Percentiles rank a stretch among this genome's conserved stretches.
phyloP scores from a whole-genome alignment of 2,329 filamentous ascomycete species.

The Aspergillus eucalypticola region DNA sequence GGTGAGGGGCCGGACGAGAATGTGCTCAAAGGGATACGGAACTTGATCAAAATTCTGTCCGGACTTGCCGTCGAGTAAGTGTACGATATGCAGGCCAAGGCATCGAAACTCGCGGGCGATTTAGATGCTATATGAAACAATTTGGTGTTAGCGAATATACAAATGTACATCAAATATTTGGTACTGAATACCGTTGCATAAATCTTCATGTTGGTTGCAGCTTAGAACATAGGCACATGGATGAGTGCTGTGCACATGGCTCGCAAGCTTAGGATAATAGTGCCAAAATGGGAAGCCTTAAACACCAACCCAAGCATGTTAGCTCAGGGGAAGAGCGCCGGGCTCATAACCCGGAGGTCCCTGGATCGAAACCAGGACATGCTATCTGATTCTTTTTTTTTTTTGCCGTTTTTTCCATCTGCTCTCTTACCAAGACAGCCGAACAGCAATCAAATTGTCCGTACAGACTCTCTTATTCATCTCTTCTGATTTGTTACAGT shows the following conservation, averaged over 20 bases:
- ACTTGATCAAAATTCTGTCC: slow-evolving; percentile 69
- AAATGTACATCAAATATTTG: not conserved
- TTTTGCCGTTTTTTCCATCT: not conserved
- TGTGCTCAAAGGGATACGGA: slow-evolving; percentile 70
- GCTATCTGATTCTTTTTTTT: slow-evolving; percentile 11
- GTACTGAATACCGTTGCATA: too few relatives aligned
- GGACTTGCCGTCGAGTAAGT: slow-evolving; percentile 52
- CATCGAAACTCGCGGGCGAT: slow-evolving; percentile 29
- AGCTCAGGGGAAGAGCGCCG: slow-evolving; percentile 49
- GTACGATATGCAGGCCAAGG: slow-evolving; percentile 9
- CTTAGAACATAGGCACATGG: too few relatives aligned
- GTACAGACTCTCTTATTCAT: too few relatives aligned
- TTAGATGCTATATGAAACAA: slow-evolving; percentile 7
- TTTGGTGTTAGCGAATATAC: not conserved
- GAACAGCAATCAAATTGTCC: too few relatives aligned
- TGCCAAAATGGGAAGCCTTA: too few relatives aligned
- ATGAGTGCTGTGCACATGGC: too few relatives aligned
- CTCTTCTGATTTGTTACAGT: too few relatives aligned
- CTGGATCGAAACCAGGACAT: slow-evolving; percentile 34
- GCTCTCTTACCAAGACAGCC: too few relatives aligned
- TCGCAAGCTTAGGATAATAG: too few relatives aligned
- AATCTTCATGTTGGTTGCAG: too few relatives aligned
- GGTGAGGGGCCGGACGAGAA: slow-evolving; percentile 87
- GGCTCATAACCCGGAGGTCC: slow-evolving; percentile 50
- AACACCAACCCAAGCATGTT: slow-evolving; percentile 34